phyloP scores from a whole-genome alignment of 805 yeast genomes.

The Candida ortonii region DNA sequence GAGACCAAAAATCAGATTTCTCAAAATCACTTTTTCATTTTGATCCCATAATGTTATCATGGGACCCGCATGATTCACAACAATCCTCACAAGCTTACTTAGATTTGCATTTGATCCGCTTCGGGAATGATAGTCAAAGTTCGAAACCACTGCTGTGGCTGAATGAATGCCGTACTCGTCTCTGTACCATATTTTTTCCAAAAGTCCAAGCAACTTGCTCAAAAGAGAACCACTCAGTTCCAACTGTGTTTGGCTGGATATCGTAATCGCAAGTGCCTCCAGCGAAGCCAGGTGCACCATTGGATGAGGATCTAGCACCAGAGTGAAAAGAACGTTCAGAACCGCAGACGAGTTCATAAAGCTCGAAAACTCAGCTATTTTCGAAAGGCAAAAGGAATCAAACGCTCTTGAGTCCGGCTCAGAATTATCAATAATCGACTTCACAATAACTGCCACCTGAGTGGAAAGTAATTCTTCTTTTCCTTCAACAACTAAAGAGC shows the following conservation, averaged over 20 bases:
- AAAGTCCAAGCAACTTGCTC: conserved; percentile 38
- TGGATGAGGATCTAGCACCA: conserved; percentile 81
- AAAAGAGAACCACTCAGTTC: conserved; percentile 34
- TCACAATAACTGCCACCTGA: conserved; percentile 54
- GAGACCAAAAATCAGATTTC: conserved; percentile 37
- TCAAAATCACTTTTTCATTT: conserved; percentile 31
- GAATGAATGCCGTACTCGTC: conserved; percentile 52
- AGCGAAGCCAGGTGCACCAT: conserved; percentile 73
- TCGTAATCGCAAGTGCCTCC: conserved; percentile 51
- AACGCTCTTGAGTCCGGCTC: conserved; percentile 67
- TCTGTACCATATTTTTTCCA: conserved; percentile 39
- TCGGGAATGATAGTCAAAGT: conserved; percentile 43
- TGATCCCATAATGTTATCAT: conserved; percentile 36
- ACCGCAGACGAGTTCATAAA: conserved; percentile 42
- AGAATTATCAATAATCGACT: conserved; percentile 59
- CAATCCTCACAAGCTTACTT: conserved; percentile 40
- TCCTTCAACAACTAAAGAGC: conserved; percentile 25
- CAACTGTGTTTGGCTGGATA: conserved; percentile 48
- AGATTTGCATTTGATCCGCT: conserved; percentile 42
- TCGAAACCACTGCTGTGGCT: conserved; percentile 43
- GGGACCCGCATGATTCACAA: conserved; percentile 60
- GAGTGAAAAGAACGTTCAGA: conserved; percentile 54
- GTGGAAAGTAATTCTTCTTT: conserved; percentile 31
- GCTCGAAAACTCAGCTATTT: conserved; percentile 26
- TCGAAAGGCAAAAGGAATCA: conserved; percentile 43